Base-by-base conservation (phyloP, 345 rosid genomes). In the Sonneratia alba region DNA sequence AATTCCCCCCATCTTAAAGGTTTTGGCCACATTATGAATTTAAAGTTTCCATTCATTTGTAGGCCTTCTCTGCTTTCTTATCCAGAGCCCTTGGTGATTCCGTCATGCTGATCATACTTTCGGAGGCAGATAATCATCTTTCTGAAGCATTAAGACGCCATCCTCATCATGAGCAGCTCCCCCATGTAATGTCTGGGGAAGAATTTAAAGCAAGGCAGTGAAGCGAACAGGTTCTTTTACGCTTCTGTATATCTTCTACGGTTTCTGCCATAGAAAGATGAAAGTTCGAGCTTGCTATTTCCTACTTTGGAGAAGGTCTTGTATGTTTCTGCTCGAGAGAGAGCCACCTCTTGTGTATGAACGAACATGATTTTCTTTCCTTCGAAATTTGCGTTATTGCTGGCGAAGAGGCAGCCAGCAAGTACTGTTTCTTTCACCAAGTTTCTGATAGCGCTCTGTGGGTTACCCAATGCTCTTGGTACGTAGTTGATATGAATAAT, bases 161-260 rank as follows among this genome's bases (percentile, higher is more conserved):
- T 62, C 63, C 11, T 57, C 63, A 9, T 3, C 22, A 9, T 51
- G 12, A 72, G 68, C 74, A 61, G 72, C 71, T 8, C 5, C 40
- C 71, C 42, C 69, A 24, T 76, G 61, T 66, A 61, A 59, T 59
- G 74, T 53, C 66, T 27, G 38, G 40, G 5, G 43, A 40, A 40
- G 43, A 40, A 27, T 57, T 47, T 10, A 34, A 57, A 2, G 22
- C 0, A 7, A 57, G 34, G 27, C 63, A 57, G 63, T 57, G 32
- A 57, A 22, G 12, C 22, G 34, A 57, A 57, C 63, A 27, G 19
- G 63, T 57, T 24, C 32, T 57, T 57, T 57, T 16, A n/a, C 6
- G 34, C 19, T 37, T 65, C 15, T 70, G 74, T 66, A 73, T 70
- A 73, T 77, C 32, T 74, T 77, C 61, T 59, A 36, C 67, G 65